A percentile compares a stretch with the other conserved stretches of the same genome.
Conservation (phyloP, 2,329 filamentous ascomycete genomes). For the Bisporella sp. region DNA sequence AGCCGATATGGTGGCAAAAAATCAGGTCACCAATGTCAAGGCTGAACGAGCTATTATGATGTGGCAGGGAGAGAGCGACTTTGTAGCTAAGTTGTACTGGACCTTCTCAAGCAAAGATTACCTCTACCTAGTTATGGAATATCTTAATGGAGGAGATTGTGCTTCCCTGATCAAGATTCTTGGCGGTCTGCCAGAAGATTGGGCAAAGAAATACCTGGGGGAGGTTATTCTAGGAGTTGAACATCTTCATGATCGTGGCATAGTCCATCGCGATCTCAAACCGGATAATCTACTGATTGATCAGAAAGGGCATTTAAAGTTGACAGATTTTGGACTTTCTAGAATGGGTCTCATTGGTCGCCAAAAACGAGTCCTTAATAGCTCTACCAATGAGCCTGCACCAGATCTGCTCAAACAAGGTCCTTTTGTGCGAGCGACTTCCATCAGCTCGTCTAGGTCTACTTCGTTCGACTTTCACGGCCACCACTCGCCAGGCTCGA, state of each 20-base stretch:
- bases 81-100: constrained; percentile 98
- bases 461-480: constrained; percentile 86
- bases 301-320: constrained; percentile 89
- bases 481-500: constrained; percentile 72
- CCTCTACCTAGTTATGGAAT: constrained; percentile 98
- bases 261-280: constrained; percentile 95
- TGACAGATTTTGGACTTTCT: constrained; percentile 95
- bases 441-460: constrained; percentile 83
- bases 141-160: constrained; percentile 94
- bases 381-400: constrained; percentile 69
- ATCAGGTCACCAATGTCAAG: constrained; percentile 98
- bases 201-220: constrained; percentile 95
- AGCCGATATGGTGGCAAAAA: constrained; percentile 99
- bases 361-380: constrained; percentile 86
- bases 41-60: constrained; percentile 99
- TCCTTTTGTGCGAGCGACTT: constrained; percentile 79
- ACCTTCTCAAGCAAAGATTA: constrained; percentile 99
- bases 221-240: constrained; percentile 97
- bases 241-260: constrained; percentile 87
- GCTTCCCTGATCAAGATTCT: constrained; percentile 93
- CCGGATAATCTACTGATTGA: constrained; percentile 97
- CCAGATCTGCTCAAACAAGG: constrained; percentile 91
- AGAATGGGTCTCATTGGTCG: constrained; percentile 95
- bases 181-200: constrained; percentile 87
- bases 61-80: constrained; percentile 99